Conservation (phyloP, 805 yeast genomes). For the Alloascoidea africana region DNA sequence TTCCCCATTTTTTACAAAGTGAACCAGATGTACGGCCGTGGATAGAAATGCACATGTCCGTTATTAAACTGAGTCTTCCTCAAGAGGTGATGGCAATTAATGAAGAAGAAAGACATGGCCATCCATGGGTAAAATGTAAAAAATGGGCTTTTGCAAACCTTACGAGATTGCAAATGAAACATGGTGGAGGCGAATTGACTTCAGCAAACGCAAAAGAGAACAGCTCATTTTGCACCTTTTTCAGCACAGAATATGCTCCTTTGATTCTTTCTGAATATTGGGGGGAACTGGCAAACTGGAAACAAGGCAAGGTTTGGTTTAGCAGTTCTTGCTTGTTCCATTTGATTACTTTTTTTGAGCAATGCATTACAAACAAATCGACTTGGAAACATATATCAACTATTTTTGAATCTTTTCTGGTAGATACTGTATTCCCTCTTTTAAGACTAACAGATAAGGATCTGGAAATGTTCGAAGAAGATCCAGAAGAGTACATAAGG, state of each 20-base stretch:
- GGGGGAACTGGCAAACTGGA: constrained; percentile 60
- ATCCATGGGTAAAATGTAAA: constrained; percentile 60
- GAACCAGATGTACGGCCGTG: constrained; percentile 40
- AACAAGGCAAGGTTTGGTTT: constrained; percentile 50
- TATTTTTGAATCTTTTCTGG: constrained; percentile 25
- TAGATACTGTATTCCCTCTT: constrained; percentile 42
- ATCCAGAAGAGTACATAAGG: constrained; percentile 81
- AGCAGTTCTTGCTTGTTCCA: constrained; percentile 49
- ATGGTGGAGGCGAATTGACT: constrained; percentile 32
- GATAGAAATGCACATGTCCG: constrained; percentile 62
- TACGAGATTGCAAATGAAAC: constrained; percentile 54
- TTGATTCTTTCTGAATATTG: constrained; percentile 52
- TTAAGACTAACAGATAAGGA: constrained; percentile 55
- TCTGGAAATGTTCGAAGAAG: constrained; percentile 65
- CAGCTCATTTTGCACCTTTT: constrained; percentile 41
- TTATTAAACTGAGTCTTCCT: constrained; percentile 49
- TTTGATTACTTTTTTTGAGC: constrained; percentile 47
- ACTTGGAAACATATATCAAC: constrained; percentile 59
- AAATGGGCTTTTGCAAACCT: constrained; percentile 85
- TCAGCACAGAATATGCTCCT: constrained; percentile 49
- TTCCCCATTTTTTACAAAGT: constrained; percentile 51
- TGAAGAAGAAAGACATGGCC: constrained; percentile 31
- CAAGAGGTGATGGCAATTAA: constrained; percentile 32
- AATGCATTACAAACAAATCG: constrained; percentile 37
- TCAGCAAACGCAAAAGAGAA: constrained; percentile 30